Conservation (phyloP, 495 filamentous ascomycete species). For the Barbatosphaeria neglecta region DNA sequence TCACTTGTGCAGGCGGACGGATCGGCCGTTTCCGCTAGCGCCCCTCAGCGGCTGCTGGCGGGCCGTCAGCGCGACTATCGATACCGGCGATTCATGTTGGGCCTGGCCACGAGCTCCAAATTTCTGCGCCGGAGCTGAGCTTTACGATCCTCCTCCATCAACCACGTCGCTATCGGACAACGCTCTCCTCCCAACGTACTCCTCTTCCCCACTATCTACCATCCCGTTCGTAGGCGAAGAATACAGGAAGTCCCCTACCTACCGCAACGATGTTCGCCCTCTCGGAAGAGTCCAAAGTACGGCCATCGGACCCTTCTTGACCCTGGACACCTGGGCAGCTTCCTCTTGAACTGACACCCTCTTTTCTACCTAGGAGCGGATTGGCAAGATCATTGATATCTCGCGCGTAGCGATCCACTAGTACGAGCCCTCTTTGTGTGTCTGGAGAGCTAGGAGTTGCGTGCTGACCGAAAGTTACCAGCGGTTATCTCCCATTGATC, state of each 20-base stretch:
- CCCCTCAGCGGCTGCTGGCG: background rate
- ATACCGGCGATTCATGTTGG: too few relatives aligned
- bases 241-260: background rate
- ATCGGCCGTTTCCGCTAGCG: background rate
- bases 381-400: slow-evolving; percentile 86
- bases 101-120: background rate
- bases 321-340: too few relatives aligned
- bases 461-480: slow-evolving; percentile 35
- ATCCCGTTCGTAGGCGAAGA: background rate
- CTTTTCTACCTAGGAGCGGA: slow-evolving; percentile 67
- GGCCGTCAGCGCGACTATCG: background rate
- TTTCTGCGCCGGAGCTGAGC: background rate
- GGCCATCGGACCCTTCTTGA: too few relatives aligned
- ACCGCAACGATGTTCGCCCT: slow-evolving; percentile 62
- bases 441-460: slow-evolving; percentile 4
- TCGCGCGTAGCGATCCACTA: slow-evolving; percentile 96
- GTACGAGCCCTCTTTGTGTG: slow-evolving; percentile 34
- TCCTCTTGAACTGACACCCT: too few relatives aligned
- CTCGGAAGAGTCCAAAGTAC: slow-evolving; percentile 93
- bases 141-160: background rate
- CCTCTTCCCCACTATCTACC: background rate
- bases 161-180: background rate
- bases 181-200: background rate
- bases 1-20: too few relatives aligned
- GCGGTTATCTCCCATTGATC: slow-evolving; percentile 93